A percentile compares a stretch with the other conserved stretches of the same genome.
Conservation (phyloP, 225 moss, liverwort and hornwort genomes). For the Physcomitrium patens region DNA sequence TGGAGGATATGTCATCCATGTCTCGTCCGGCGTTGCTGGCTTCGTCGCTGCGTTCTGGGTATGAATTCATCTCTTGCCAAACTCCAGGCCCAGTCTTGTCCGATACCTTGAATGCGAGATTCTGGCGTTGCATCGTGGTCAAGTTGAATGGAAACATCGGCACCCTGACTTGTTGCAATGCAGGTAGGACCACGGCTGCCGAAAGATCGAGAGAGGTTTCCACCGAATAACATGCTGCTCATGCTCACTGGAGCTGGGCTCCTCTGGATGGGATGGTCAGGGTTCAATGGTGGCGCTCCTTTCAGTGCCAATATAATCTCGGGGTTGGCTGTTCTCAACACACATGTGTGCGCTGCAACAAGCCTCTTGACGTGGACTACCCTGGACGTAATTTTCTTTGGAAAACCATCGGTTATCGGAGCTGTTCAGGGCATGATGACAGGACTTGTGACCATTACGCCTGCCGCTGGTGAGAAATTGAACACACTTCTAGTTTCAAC, state of each 20-base stretch:
- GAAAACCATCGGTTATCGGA: constrained; percentile 55
- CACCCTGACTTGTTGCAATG: background rate
- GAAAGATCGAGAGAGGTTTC: constrained; percentile 56
- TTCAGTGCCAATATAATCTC: constrained; percentile 47
- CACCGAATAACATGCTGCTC: constrained; percentile 61
- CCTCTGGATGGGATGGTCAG: constrained; percentile 68
- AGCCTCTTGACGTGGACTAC: constrained; percentile 60
- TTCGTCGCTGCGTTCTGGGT: constrained; percentile 65
- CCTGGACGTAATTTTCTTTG: constrained; percentile 47
- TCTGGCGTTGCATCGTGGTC: too few relatives aligned
- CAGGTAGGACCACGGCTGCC: constrained; percentile 53
- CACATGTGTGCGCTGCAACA: constrained; percentile 55
- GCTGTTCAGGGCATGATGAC: constrained; percentile 72
- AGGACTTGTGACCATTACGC: constrained; percentile 57
- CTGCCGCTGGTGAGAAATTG: constrained; percentile 41
- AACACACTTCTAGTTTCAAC: too few relatives aligned
- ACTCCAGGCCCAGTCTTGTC: background rate
- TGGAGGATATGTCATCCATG: constrained; percentile 55
- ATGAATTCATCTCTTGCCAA: background rate
- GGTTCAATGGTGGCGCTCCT: constrained; percentile 57
- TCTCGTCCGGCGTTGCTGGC: constrained; percentile 52
- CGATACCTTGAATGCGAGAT: too few relatives aligned
- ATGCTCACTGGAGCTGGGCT: constrained; percentile 56
- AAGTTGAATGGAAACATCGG: too few relatives aligned
- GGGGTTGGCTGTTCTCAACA: constrained; percentile 50